A percentile compares a stretch with the other conserved stretches of the same genome.
These are phyloP conservation scores for Yamadazyma laniorum DNA, from an alignment of 805 yeast genomes.

Conservation along the genomic window DNA sequence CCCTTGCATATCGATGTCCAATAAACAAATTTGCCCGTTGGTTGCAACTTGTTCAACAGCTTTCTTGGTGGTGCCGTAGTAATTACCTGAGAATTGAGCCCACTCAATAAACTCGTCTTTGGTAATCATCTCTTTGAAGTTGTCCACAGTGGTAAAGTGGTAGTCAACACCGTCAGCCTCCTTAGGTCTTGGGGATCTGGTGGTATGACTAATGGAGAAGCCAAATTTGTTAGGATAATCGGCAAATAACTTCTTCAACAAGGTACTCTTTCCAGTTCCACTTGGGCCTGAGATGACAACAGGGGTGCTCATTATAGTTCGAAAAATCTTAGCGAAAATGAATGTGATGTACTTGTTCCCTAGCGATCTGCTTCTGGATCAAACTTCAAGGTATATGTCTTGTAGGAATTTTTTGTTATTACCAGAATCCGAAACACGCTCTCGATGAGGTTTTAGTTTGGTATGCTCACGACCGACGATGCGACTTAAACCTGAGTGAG, in stretches of 20 bases:
- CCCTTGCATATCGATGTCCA: slow-evolving; percentile 99
- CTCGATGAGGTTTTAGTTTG: background rate
- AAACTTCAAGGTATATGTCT: background rate
- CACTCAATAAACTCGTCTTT: slow-evolving; percentile 85
- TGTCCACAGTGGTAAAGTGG: slow-evolving; percentile 78
- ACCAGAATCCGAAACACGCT: background rate
- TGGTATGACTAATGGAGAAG: slow-evolving; percentile 90
- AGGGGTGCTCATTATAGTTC: slow-evolving; percentile 54
- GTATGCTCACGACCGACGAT: background rate
- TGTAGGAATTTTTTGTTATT: too few relatives aligned
- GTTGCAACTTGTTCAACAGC: slow-evolving; percentile 73
- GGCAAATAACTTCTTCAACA: slow-evolving; percentile 82
- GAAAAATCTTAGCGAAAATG: background rate
- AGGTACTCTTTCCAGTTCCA: slow-evolving; percentile 93
- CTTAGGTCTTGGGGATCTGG: slow-evolving; percentile 89
- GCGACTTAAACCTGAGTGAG: too few relatives aligned
- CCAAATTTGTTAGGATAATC: slow-evolving; percentile 91
- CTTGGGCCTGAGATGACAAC: slow-evolving; percentile 97
- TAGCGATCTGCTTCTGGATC: background rate
- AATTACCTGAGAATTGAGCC: slow-evolving; percentile 98
- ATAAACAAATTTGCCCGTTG: slow-evolving; percentile 73
- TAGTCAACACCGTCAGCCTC: slow-evolving; percentile 88
- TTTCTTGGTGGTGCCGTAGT: slow-evolving; percentile 89
- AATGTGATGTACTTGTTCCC: too few relatives aligned
- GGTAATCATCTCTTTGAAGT: slow-evolving; percentile 73